Conservation (phyloP, 495 filamentous ascomycete species). For the Staphylotrichum longicolle region DNA sequence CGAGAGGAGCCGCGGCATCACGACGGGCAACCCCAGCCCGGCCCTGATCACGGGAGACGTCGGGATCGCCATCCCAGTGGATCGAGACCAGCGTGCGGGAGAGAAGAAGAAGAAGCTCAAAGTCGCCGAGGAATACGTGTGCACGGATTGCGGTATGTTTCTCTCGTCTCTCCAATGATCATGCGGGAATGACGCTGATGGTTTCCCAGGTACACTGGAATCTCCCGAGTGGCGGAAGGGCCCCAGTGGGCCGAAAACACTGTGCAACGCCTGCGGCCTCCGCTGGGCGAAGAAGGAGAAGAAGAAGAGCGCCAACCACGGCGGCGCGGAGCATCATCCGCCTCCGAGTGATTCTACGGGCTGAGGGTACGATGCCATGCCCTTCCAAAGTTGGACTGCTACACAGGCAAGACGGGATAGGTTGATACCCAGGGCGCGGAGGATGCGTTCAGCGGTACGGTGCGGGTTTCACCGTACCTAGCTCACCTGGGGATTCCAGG, state of each 20-base stretch:
- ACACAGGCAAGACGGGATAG: too few relatives aligned
- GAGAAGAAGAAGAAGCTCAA: conserved; percentile 90
- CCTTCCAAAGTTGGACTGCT: too few relatives aligned
- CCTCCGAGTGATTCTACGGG: too few relatives aligned
- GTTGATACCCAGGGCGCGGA: too few relatives aligned
- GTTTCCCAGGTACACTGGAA: conserved; percentile 64
- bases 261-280: conserved; percentile 96
- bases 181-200: too few relatives aligned
- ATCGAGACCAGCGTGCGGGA: conserved; percentile 63
- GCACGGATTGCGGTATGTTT: conserved; percentile 79
- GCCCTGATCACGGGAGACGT: conserved; percentile 80
- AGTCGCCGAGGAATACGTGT: conserved; percentile 89
- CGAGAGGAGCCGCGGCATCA: conserved; percentile 84
- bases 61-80: conserved; percentile 76
- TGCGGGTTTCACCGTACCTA: too few relatives aligned
- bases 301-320: conserved; percentile 44
- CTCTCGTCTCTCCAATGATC: too few relatives aligned
- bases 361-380: too few relatives aligned
- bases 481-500: too few relatives aligned
- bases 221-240: conserved; percentile 98
- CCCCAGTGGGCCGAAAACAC: conserved; percentile 87
- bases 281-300: conserved; percentile 81
- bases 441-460: too few relatives aligned
- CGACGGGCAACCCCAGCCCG: conserved; percentile 76
- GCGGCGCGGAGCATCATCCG: too few relatives aligned